phyloP scores from a whole-genome alignment of 441 rosid genomes.

The Populus hybrid region DNA sequence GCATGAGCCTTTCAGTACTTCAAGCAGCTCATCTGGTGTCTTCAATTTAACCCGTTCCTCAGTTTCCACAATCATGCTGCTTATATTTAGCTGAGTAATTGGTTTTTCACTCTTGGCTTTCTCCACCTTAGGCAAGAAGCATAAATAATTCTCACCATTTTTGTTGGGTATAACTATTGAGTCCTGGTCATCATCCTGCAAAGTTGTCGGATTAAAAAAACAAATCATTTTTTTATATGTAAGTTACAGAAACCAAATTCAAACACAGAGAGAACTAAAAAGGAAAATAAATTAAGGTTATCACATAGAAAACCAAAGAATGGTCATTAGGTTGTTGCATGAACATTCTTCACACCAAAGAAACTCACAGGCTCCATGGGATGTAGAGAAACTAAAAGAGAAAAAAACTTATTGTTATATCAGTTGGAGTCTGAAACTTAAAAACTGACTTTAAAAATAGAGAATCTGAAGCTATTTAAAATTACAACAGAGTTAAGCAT shows the following conservation, averaged over 20 bases:
- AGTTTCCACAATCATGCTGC: conserved; percentile 74
- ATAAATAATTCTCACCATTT: conserved; percentile 52
- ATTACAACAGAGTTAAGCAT: background rate
- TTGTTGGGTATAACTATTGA: conserved; percentile 62
- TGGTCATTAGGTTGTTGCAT: background rate
- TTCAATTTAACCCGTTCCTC: conserved; percentile 64
- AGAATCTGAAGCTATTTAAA: background rate
- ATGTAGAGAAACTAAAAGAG: background rate
- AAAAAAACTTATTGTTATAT: background rate
- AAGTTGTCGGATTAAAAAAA: background rate
- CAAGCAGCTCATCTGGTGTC: conserved; percentile 92
- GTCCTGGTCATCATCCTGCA: conserved; percentile 79
- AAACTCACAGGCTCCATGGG: background rate
- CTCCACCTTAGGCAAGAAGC: conserved; percentile 85
- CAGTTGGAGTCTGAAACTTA: background rate
- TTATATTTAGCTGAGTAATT: conserved; percentile 47
- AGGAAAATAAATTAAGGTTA: background rate
- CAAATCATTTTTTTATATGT: background rate
- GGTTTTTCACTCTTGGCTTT: conserved; percentile 47
- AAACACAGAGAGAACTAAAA: background rate
- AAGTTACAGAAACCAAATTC: background rate
- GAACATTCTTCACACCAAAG: background rate
- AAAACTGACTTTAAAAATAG: too few relatives aligned
- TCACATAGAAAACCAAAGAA: background rate
- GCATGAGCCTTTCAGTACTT: conserved; percentile 56